These are phyloP conservation scores for Irpex rosettiformis DNA, from an alignment of 1,284 basidiomycete genomes.

Conservation along the genomic window DNA sequence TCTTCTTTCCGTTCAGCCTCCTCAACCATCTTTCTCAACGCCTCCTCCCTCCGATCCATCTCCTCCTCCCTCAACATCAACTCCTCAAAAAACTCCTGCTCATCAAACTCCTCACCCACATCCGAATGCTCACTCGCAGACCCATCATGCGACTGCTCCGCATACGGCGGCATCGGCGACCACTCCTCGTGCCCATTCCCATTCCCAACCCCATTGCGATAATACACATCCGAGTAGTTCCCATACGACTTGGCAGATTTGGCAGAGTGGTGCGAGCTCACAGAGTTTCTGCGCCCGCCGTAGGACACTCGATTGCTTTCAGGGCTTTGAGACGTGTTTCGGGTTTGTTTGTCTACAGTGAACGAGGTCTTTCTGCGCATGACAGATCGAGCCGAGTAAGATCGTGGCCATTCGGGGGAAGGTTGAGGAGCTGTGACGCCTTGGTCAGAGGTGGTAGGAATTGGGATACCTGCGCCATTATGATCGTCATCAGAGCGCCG, in stretches of 20 bases:
- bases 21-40: slow-evolving; percentile 14
- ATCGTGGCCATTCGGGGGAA: slow-evolving; percentile 21
- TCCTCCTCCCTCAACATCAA: slow-evolving; percentile 12
- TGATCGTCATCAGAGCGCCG: slow-evolving; percentile 17
- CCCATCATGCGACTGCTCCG: slow-evolving; percentile 34
- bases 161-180: slow-evolving; percentile 22
- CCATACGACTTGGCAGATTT: slow-evolving; percentile 24
- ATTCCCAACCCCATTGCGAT: slow-evolving; percentile 21
- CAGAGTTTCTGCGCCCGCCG: slow-evolving; percentile 21
- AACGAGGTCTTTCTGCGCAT: slow-evolving; percentile 19
- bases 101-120: slow-evolving; percentile 25
- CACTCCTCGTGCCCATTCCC: slow-evolving; percentile 19
- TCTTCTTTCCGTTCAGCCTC: slow-evolving; percentile 16
- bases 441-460: slow-evolving; percentile 18
- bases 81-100: slow-evolving; percentile 16
- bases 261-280: slow-evolving; percentile 21
- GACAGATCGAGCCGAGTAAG: background rate
- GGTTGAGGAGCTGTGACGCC: slow-evolving; percentile 18
- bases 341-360: slow-evolving; percentile 16
- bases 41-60: slow-evolving; percentile 17
- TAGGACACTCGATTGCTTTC: slow-evolving; percentile 3
- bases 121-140: slow-evolving; percentile 19
- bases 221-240: background rate
- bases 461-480: slow-evolving; percentile 18
- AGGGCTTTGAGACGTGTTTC: slow-evolving; percentile 15